Evolutionary conservation across 78 protist genomes (phyloP).

Genomic region (Chrysochromulina parva): DNA sequence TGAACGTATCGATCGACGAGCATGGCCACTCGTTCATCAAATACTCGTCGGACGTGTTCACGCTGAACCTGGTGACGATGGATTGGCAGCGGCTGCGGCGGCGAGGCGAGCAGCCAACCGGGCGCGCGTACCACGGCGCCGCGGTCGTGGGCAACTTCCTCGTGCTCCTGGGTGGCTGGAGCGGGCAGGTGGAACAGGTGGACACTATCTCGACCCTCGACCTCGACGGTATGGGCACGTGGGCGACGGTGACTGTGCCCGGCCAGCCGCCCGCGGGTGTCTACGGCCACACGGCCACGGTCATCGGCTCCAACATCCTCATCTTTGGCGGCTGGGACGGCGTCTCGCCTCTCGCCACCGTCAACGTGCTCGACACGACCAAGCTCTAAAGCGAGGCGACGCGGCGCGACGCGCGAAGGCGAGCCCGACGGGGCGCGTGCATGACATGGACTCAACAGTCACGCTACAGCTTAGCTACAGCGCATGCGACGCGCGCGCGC

Average conservation of each 20-base stretch:
- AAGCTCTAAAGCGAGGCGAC: neutral
- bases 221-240: neutral
- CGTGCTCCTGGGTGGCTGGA: neutral
- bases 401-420: no score
- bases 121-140: neutral
- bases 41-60: neutral
- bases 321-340: conserved; percentile 19
- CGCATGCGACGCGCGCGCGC: no score
- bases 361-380: conserved; percentile 1
- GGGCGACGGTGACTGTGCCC: neutral
- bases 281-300: neutral
- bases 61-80: neutral
- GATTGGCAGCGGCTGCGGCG: neutral
- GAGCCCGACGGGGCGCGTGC: no score
- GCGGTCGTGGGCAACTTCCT: neutral
- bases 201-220: neutral
- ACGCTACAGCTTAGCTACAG: no score
- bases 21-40: neutral
- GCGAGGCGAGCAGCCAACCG: neutral
- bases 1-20: neutral
- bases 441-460: no score
- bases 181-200: neutral
- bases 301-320: neutral
- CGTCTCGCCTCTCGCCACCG: neutral
- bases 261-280: neutral